Evolutionary conservation across 2,329 filamentous ascomycete species (phyloP).

Genomic region (Aureobasidium sp.): DNA sequence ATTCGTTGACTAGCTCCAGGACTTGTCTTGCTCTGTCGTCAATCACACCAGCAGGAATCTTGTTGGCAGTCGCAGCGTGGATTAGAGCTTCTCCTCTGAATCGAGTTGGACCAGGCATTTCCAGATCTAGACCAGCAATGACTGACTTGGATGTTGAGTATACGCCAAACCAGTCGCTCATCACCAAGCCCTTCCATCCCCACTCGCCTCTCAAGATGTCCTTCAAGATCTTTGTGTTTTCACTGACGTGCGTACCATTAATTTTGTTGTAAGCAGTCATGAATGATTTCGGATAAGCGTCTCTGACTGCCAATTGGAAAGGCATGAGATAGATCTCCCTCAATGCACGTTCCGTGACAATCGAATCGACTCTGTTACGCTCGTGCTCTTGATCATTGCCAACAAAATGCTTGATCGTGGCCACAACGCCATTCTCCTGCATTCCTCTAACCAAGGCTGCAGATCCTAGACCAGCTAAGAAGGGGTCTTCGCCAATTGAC

Average conservation of each 20-base stretch:
- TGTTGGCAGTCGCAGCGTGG: constrained; percentile 40
- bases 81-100: constrained; percentile 31
- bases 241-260: constrained; percentile 62
- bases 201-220: constrained; percentile 64
- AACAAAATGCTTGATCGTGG: constrained; percentile 73
- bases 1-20: constrained; percentile 48
- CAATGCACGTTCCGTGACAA: constrained; percentile 57
- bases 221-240: constrained; percentile 58
- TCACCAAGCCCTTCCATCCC: constrained; percentile 51
- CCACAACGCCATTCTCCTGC: constrained; percentile 66
- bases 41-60: constrained; percentile 48
- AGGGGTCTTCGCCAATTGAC: constrained; percentile 77
- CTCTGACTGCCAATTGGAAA: constrained; percentile 65
- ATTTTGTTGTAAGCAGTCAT: constrained; percentile 73
- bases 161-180: constrained; percentile 66
- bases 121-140: constrained; percentile 71
- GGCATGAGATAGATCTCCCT: constrained; percentile 67
- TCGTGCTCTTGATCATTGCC: constrained; percentile 68
- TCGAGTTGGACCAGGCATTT: constrained; percentile 53
- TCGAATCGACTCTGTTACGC: constrained; percentile 56
- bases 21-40: constrained; percentile 55
- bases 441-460: constrained; percentile 55
- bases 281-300: constrained; percentile 60
- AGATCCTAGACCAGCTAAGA: constrained; percentile 65
- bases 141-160: constrained; percentile 62